Percentiles rank a stretch among this genome's conserved stretches.
Conservation (phyloP, 2,329 filamentous ascomycete genomes). For the Sphaerulina vaccinii region DNA sequence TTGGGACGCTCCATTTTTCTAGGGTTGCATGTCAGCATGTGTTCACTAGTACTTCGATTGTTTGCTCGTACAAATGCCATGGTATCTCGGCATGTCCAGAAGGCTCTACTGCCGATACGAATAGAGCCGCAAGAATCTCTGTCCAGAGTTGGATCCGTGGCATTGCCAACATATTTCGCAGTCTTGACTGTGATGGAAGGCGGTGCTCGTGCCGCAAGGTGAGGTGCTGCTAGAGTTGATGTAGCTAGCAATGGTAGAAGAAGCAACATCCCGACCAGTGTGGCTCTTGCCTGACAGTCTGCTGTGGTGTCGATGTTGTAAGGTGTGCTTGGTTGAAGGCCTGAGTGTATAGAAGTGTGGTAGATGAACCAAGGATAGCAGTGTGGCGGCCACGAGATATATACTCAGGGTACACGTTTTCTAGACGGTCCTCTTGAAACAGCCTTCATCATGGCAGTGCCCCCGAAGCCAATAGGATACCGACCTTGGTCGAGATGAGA, state of each 20-base stretch:
- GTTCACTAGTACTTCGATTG: background rate
- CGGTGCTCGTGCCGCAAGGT: conserved; percentile 5
- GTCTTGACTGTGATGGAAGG: conserved; percentile 15
- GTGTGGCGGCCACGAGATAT: background rate
- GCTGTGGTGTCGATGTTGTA: background rate
- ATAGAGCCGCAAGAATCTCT: conserved; percentile 27
- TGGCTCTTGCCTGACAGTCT: background rate
- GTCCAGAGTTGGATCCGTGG: conserved; percentile 23
- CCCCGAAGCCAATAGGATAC: conserved; percentile 2
- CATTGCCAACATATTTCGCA: conserved; percentile 21
- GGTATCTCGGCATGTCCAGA: conserved; percentile 31
- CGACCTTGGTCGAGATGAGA: conserved; percentile 2
- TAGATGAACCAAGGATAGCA: background rate
- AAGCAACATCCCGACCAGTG: background rate
- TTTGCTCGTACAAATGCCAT: conserved; percentile 11
- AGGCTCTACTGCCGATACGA: conserved; percentile 20
- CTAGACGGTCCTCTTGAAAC: background rate
- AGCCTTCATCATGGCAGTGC: background rate
- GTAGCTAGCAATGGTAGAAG: conserved; percentile 3
- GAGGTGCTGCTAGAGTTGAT: conserved; percentile 9
- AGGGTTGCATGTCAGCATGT: background rate
- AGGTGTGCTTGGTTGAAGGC: background rate
- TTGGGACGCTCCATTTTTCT: conserved; percentile 8
- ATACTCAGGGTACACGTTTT: background rate
- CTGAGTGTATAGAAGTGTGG: background rate